Evolutionary conservation across 1,284 basidiomycete genomes (phyloP), one percentile per base, ranked within the genome.

Genomic region (Gomphus bonarii): DNA sequence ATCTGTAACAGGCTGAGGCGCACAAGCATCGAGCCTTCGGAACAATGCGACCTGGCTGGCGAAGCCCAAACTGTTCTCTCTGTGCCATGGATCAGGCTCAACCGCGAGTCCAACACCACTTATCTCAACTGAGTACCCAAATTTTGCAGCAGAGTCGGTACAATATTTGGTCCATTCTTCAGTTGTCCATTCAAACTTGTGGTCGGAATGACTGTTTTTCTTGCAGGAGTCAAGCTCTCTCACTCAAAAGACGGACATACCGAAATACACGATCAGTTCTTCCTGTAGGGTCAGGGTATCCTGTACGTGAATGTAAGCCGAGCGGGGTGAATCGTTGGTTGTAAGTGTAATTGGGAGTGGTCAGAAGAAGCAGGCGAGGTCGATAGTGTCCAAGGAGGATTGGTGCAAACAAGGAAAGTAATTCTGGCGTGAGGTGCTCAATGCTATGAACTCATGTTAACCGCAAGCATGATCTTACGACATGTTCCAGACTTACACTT

Each of bases 171-270:
- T 67, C 68, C 95, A 97, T 67, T 97, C 94, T 3, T 80, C 78
- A 0, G 73, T 69, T 0, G 91, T 95, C 89, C 91, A 95, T 69
- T 97, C 94, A 64, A 95, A 91, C 67, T 95, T 91, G 71, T 97
- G 95, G 65, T 97, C 94, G 20, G 74, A 68, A 67, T 97, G 85
- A 58, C 95, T 66, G 68, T 78, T n/a, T n/a, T 80, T 8, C 18
- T 22, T 50, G 12, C 22, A 44, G 47, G n/a, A 43, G 35, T 51
- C 50, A 51, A 18, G 49, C 71, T 65, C 7, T 77, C 79, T n/a
- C 74, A 64, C 61, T 79, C 76, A 3, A 67, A 68, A 49, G 52
- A 64, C 4, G 51, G 59, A 25, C 52, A 31, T 58, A 47, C 55
- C 49, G 74, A 69, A 88, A 88, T 25, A 82, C 67, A 2, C 91